Evolutionary conservation across 2,329 filamentous ascomycete species (phyloP).

Genomic region (Cytospora chrysosperma): DNA sequence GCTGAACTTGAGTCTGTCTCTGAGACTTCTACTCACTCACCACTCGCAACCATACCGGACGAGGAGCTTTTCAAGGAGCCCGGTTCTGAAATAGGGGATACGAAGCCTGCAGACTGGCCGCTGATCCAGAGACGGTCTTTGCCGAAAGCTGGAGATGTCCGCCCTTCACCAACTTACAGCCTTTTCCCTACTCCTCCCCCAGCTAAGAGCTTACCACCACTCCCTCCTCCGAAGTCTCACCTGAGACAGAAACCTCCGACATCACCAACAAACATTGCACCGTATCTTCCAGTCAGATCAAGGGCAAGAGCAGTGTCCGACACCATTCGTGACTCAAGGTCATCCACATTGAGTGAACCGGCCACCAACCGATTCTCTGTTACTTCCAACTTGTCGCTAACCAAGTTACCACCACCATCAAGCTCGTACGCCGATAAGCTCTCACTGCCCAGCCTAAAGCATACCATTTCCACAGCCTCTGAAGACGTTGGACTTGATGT

Average conservation of each 20-base stretch:
- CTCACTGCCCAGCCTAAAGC: background rate
- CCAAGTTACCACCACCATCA: slow-evolving; percentile 8
- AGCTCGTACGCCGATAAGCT: slow-evolving; percentile 12
- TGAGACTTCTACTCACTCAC: slow-evolving; percentile 1
- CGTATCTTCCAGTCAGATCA: slow-evolving; percentile 6
- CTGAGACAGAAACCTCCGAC: background rate
- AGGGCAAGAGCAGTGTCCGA: slow-evolving; percentile 14
- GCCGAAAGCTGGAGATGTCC: background rate
- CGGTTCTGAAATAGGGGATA: background rate
- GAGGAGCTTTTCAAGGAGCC: background rate
- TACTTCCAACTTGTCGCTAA: background rate
- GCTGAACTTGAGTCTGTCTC: slow-evolving; percentile 8
- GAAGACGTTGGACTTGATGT: slow-evolving; percentile 13
- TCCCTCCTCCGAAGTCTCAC: slow-evolving; percentile 18
- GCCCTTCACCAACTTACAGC: slow-evolving; percentile 16
- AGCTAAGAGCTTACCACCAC: slow-evolving; percentile 18
- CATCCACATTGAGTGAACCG: slow-evolving; percentile 9
- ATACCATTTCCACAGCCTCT: background rate
- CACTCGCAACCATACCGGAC: background rate
- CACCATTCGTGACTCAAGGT: slow-evolving; percentile 14
- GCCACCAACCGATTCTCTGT: slow-evolving; percentile 14
- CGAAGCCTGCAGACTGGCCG: background rate
- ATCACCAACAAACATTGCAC: background rate
- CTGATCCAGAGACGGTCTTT: background rate
- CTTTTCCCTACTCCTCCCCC: slow-evolving; percentile 22